These are phyloP conservation scores for Baorangia bicolor DNA, from an alignment of 768 basidiomycete species.

Conservation along the genomic window DNA sequence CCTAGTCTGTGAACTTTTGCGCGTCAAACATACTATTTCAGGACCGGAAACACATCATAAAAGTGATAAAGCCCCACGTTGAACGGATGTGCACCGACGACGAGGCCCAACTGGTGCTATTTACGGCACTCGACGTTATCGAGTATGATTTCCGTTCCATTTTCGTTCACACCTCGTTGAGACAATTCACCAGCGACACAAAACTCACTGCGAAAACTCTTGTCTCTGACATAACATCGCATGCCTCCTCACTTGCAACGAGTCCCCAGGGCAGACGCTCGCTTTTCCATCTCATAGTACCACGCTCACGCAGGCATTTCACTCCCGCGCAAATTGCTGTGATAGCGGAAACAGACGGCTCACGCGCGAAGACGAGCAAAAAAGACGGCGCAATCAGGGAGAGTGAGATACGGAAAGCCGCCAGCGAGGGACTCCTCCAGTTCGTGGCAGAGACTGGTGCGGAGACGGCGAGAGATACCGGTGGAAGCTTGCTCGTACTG, in stretches of 20 bases:
- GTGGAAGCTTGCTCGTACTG: conserved; percentile 71
- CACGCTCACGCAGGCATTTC: conserved; percentile 83
- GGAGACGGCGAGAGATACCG: conserved; percentile 67
- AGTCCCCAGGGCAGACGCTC: conserved; percentile 78
- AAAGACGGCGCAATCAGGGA: conserved; percentile 64
- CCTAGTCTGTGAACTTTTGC: background rate
- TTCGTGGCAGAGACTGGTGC: conserved; percentile 66
- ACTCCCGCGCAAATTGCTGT: conserved; percentile 75
- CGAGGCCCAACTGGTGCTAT: conserved; percentile 86
- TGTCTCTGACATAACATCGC: conserved; percentile 62
- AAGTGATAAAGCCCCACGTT: conserved; percentile 85
- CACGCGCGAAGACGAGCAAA: conserved; percentile 77
- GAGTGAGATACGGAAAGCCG: conserved; percentile 69
- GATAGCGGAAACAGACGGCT: conserved; percentile 71
- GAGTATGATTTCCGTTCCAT: conserved; percentile 54
- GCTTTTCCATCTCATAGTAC: conserved; percentile 79
- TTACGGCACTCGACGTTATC: conserved; percentile 85
- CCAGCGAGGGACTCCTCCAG: conserved; percentile 70
- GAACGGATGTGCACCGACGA: conserved; percentile 87
- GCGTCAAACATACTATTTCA: conserved; percentile 22
- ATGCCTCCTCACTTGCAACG: conserved; percentile 55
- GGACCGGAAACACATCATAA: conserved; percentile 92
- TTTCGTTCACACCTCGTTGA: background rate
- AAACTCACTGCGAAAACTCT: conserved; percentile 84
- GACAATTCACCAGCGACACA: conserved; percentile 64